Conservation (phyloP, 495 filamentous ascomycete genomes). For the Penicillium dipodomyicola region DNA sequence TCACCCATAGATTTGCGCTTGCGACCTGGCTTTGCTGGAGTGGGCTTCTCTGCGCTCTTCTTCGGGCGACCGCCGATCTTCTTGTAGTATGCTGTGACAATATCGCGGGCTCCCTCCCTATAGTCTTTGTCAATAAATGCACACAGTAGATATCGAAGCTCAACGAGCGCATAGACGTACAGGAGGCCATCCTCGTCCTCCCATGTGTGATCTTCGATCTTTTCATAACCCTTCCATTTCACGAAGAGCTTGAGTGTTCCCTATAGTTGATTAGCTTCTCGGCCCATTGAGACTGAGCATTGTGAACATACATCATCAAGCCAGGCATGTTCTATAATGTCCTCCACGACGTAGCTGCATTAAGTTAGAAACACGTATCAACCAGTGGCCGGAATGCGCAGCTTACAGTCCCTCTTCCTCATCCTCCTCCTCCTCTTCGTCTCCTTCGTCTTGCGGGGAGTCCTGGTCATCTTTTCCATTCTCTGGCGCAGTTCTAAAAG, state of each 20-base stretch:
- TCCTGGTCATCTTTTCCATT: conserved; percentile 28
- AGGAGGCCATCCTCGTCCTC: conserved; percentile 58
- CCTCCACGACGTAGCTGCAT: conserved; percentile 59
- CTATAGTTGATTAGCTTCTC: conserved; percentile 30
- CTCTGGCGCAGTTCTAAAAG: conserved; percentile 36
- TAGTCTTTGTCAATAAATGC: conserved; percentile 15
- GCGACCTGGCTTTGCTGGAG: conserved; percentile 24
- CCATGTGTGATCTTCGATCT: conserved; percentile 54
- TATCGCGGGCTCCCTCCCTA: conserved; percentile 52
- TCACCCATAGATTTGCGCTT: conserved; percentile 42
- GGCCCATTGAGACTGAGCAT: neutral
- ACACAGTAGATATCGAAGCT: neutral
- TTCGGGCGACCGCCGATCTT: conserved; percentile 56
- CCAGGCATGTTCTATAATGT: conserved; percentile 52
- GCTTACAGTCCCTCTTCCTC: conserved; percentile 45
- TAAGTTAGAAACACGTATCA: conserved; percentile 29
- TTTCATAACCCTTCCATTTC: conserved; percentile 64
- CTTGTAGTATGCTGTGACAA: conserved; percentile 54
- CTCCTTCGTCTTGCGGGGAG: conserved; percentile 25
- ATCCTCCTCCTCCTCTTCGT: conserved; percentile 40
- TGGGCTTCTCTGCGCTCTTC: conserved; percentile 23
- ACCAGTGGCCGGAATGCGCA: neutral
- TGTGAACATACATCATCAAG: conserved; percentile 31
- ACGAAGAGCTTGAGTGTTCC: conserved; percentile 49
- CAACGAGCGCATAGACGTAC: conserved; percentile 25